Base-by-base conservation (phyloP, 2,329 filamentous ascomycete genomes). In the Botryotinia narcissicola region DNA sequence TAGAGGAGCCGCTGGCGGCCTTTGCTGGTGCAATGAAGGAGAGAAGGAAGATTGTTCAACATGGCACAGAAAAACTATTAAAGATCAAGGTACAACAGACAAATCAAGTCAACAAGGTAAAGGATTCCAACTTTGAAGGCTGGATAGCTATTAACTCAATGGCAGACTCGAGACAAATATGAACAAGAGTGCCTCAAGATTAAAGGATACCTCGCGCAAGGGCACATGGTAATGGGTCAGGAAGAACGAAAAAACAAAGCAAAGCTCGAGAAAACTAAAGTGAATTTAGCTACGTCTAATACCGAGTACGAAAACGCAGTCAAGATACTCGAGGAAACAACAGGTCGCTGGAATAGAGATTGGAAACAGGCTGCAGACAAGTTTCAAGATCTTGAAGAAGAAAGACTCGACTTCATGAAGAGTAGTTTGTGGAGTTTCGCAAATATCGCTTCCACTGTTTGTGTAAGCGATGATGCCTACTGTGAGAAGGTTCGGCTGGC, bases 181-280 rank as follows among this genome's bases (percentile, higher is more conserved):
- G 96, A 99, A 83, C 95, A 99, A 83, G 97, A 99, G 79, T 98
- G 95, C 81, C 87, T 99, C 62, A 96, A 97, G 82, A 98, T 99
- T 82, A 99, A 99, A 83, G 96, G 96, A 57, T 99, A 99, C 81
- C 89, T 99, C 7, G 96, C 97, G 6, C 96, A 99, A 83, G 96
- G 96, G 16, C 97, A 99, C 82, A 99, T 99, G 96, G 96, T 99
- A 73, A 99, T 99, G 96, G 96, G 96, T 22, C 96, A 99, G 79
- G 96, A 99, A 82, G 96, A 99, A 85, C 90, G 96, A 42, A 98
- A 97, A 84, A 99, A 99, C 83, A 99, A 99, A 84, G 95, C 95
- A 35, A 98, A 97, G 83, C 88, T 99, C 61, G 96, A 99, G 83
- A 99, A 99, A 87, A 98, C 96, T 1, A 96, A 99, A 82, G 96